Base-by-base conservation (phyloP, 345 rosid genomes). In the Brassica juncea region DNA sequence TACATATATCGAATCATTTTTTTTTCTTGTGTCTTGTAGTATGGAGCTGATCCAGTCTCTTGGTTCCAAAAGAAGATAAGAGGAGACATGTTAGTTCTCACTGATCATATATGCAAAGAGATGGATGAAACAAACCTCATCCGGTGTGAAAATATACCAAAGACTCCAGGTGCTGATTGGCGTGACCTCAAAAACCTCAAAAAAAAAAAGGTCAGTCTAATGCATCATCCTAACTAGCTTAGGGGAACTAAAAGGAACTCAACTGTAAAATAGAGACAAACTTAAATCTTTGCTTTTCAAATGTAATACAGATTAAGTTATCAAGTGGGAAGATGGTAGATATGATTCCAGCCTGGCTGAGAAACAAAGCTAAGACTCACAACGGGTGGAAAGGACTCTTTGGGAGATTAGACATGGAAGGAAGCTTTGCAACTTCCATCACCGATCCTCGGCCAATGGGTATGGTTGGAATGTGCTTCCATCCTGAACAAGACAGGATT, bases 381-480 rank as follows among this genome's bases (percentile, higher is more conserved):
- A 94, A 91, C 74, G 85, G 85, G 68, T 94, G 97, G 97, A 94
- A 94, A 74, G 98, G 98, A 25, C 86, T 89, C 15, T 89, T 67
- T 66, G 97, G 98, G 74, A 91, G 97, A 81, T 58, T 94, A 75
- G 95, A 92, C 59, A 92, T 97, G 98, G 85, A 91, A 76, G 98
- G 98, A 1, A 92, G 92, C 74, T 94, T 94, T 75, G 94, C 97
- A 0, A 94, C 98, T 61, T 94, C 97, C 0, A 72, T 91, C 39
- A 94, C 95, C 0, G 95, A 92, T 72, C 97, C 98, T 80, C 92
- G 89, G 75, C 98, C 98, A 6, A 89, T 85, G 91, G 97, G 99
- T 27, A 91, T 87, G 82, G 97, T 94, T 12, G 97, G 99, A 60
- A 87, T 90, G 89, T 92, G 97, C 42, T 91, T 94, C 66, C 97